Conservation (phyloP, 2,329 filamentous ascomycete species). For the Triangularia setosa region DNA sequence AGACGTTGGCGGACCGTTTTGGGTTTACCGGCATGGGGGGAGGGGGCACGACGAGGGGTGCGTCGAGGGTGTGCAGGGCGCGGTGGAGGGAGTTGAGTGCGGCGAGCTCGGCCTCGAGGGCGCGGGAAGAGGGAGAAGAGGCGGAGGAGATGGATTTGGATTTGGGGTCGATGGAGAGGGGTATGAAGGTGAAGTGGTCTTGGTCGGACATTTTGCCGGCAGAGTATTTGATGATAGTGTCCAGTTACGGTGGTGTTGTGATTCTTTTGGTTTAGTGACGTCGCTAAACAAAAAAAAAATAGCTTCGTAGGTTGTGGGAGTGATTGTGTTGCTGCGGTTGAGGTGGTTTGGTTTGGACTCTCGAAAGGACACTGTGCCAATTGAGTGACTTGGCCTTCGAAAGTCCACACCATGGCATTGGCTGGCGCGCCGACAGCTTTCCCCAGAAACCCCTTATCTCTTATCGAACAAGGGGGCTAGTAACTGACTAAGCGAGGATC, state of each 20-base stretch:
- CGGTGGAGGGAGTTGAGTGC: constrained; percentile 78
- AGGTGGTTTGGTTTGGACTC: not conserved
- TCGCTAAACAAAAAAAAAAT: not conserved
- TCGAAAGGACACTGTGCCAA: constrained; percentile 1
- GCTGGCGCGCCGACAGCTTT: not conserved
- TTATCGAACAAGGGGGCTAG: not conserved
- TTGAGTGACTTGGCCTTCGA: not conserved
- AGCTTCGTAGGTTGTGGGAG: not conserved
- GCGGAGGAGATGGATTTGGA: constrained; percentile 68
- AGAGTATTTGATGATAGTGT: not conserved
- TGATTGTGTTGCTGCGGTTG: not conserved
- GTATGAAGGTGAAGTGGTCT: constrained; percentile 77
- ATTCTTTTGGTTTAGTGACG: not conserved
- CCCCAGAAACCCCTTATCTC: not conserved
- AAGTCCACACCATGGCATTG: not conserved
- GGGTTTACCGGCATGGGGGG: constrained; percentile 89
- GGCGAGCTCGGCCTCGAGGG: constrained; percentile 61
- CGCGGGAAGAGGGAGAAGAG: constrained; percentile 34
- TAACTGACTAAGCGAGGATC: not conserved
- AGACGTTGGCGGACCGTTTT: constrained; percentile 82
- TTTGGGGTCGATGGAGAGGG: constrained; percentile 74
- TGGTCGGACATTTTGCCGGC: constrained; percentile 37
- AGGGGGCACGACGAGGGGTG: constrained; percentile 66
- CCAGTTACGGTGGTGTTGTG: not conserved
- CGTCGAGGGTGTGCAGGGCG: constrained; percentile 61